Conservation (phyloP, 2,329 filamentous ascomycete genomes). For the Elsinoe arachidis region DNA sequence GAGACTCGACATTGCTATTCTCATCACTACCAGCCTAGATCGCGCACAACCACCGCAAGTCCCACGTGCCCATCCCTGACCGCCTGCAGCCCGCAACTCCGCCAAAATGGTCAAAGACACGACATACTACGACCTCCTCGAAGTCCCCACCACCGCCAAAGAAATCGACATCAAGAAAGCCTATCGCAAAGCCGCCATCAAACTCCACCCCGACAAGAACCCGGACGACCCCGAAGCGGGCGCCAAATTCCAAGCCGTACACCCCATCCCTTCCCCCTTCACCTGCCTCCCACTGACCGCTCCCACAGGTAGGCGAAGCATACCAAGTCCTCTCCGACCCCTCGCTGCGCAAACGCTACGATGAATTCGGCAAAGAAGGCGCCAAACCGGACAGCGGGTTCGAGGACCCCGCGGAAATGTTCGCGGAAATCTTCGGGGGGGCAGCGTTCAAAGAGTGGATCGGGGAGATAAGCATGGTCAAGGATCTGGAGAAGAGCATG, state of each 20-base stretch:
- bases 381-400: conserved; percentile 88
- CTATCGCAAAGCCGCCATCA: conserved; percentile 76
- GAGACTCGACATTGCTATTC: neutral
- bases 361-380: conserved; percentile 93
- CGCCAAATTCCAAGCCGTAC: conserved; percentile 83
- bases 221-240: conserved; percentile 90
- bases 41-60: neutral
- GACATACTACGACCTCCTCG: conserved; percentile 77
- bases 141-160: conserved; percentile 73
- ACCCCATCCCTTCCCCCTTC: conserved; percentile 15
- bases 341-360: conserved; percentile 82
- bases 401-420: conserved; percentile 92
- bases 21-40: neutral
- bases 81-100: neutral
- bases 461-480: conserved; percentile 96
- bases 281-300: conserved; percentile 14
- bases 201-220: conserved; percentile 96
- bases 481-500: conserved; percentile 96
- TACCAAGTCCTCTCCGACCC: conserved; percentile 79
- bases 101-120: conserved; percentile 49
- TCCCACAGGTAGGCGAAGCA: conserved; percentile 54
- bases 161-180: conserved; percentile 96
- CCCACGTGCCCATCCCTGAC: neutral
- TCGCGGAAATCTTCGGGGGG: conserved; percentile 95
- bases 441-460: conserved; percentile 95